These are phyloP conservation scores for Colletotrichum sp. DNA, from an alignment of 2,329 filamentous ascomycete genomes.

Conservation along the genomic window DNA sequence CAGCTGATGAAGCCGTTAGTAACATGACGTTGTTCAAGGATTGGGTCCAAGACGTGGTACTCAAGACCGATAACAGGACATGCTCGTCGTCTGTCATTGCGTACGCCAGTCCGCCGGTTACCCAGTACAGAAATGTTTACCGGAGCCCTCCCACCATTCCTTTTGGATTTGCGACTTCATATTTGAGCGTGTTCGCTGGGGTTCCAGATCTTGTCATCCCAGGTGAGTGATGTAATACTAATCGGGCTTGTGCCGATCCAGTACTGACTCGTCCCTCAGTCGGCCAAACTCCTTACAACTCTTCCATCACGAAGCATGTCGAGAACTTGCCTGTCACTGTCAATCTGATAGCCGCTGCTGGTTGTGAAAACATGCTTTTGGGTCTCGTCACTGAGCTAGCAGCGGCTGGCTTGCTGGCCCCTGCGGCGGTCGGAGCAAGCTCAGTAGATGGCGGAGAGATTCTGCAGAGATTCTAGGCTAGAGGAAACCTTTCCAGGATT, in stretches of 20 bases:
- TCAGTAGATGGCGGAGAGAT: not conserved
- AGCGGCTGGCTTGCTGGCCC: not conserved
- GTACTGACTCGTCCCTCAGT: not conserved
- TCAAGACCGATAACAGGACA: slow-evolving; percentile 29
- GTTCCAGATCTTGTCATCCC: slow-evolving; percentile 29
- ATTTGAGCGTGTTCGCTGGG: not conserved
- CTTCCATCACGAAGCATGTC: slow-evolving; percentile 45
- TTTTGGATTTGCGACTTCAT: slow-evolving; percentile 38
- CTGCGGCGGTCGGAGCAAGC: not conserved
- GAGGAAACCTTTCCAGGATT: too few species aligned
- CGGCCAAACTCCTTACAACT: slow-evolving; percentile 37
- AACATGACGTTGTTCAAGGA: slow-evolving; percentile 55
- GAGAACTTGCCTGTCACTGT: slow-evolving; percentile 61
- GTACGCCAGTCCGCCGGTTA: not conserved
- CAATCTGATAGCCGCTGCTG: slow-evolving; percentile 59
- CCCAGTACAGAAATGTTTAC: not conserved
- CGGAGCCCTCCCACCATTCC: slow-evolving; percentile 20
- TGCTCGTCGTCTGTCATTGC: slow-evolving; percentile 14
- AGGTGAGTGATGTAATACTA: slow-evolving; percentile 42
- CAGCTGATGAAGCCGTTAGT: slow-evolving; percentile 40
- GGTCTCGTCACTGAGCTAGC: slow-evolving; percentile 53
- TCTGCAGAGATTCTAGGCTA: not conserved
- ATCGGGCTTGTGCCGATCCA: slow-evolving; percentile 37
- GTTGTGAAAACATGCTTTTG: slow-evolving; percentile 65
- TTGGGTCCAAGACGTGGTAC: slow-evolving; percentile 50